Evolutionary conservation across 257 asterid genomes (phyloP).

Genomic region (Fraxinus excelsior): DNA sequence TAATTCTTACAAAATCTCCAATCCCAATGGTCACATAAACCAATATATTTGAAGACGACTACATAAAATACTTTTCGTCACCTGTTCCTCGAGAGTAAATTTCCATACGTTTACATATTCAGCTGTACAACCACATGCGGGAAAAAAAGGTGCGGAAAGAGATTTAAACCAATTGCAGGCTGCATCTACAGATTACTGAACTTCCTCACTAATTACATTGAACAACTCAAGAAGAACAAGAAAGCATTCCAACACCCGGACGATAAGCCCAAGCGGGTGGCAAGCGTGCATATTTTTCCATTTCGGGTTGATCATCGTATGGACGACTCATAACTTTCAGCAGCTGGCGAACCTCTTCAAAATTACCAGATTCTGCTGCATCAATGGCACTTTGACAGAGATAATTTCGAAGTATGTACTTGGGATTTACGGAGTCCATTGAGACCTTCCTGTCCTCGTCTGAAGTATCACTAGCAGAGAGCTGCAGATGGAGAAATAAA

Average conservation of each 20-base stretch:
- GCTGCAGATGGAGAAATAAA: conserved; percentile 38
- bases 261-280: conserved; percentile 99
- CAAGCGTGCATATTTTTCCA: conserved; percentile 91
- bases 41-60: too few species aligned
- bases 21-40: too few species aligned
- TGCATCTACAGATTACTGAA: not conserved
- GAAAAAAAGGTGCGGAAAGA: not conserved
- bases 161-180: not conserved
- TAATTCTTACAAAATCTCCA: too few species aligned
- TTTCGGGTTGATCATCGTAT: conserved; percentile 90
- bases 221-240: conserved; percentile 81
- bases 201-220: not conserved
- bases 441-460: conserved; percentile 74
- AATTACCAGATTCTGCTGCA: conserved; percentile 87
- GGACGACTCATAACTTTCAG: conserved; percentile 75
- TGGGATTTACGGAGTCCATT: conserved; percentile 87
- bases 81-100: too few species aligned
- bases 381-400: conserved; percentile 95
- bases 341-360: conserved; percentile 71
- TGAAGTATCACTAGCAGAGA: conserved; percentile 59
- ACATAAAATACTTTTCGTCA: too few species aligned
- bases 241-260: conserved; percentile 98
- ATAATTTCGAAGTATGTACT: conserved; percentile 86
- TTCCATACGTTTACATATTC: not conserved
- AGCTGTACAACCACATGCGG: not conserved